These are phyloP conservation scores for Colletotrichum abscissum DNA, from an alignment of 2,329 filamentous ascomycete genomes.

Conservation along the genomic window DNA sequence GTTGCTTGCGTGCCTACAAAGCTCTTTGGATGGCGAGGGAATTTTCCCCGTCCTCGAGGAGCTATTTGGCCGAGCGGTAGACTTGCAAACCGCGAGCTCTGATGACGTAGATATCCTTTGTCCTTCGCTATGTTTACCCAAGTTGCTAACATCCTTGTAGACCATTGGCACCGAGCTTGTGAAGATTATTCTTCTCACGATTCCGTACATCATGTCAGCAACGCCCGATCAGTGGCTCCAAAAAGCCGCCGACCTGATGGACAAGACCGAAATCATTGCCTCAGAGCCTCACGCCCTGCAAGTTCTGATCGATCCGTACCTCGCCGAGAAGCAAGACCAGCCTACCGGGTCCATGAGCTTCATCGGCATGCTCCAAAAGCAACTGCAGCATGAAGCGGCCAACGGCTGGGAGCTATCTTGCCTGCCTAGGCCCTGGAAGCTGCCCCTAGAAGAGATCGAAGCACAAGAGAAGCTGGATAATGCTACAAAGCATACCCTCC, in stretches of 20 bases:
- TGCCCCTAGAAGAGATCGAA: conserved; percentile 70
- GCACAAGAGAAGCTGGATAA: conserved; percentile 68
- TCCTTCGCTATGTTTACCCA: not conserved
- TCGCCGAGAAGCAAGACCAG: conserved; percentile 70
- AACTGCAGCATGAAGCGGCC: conserved; percentile 81
- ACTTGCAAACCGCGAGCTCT: conserved; percentile 90
- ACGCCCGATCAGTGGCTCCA: conserved; percentile 76
- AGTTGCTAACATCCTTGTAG: conserved; percentile 45
- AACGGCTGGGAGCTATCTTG: conserved; percentile 80
- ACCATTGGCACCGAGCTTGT: conserved; percentile 86
- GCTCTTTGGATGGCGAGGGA: conserved; percentile 83
- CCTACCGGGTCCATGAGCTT: conserved; percentile 74
- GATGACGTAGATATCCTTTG: conserved; percentile 78
- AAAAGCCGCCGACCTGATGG: conserved; percentile 82
- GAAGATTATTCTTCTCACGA: conserved; percentile 94
- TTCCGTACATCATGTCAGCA: conserved; percentile 88
- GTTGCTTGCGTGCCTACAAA: conserved; percentile 88
- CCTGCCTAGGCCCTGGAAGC: conserved; percentile 75
- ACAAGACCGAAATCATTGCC: conserved; percentile 95
- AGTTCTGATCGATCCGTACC: conserved; percentile 86
- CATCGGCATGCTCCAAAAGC: conserved; percentile 85
- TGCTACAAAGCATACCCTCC: conserved; percentile 80
- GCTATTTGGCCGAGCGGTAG: conserved; percentile 90
- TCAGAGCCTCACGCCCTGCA: conserved; percentile 89
- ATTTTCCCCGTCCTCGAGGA: conserved; percentile 88